Percentiles rank a stretch among this genome's conserved stretches.
These are phyloP conservation scores for Blastocystis sp. DNA, from an alignment of 352 stramenopile genomes.

Conservation along the genomic window DNA sequence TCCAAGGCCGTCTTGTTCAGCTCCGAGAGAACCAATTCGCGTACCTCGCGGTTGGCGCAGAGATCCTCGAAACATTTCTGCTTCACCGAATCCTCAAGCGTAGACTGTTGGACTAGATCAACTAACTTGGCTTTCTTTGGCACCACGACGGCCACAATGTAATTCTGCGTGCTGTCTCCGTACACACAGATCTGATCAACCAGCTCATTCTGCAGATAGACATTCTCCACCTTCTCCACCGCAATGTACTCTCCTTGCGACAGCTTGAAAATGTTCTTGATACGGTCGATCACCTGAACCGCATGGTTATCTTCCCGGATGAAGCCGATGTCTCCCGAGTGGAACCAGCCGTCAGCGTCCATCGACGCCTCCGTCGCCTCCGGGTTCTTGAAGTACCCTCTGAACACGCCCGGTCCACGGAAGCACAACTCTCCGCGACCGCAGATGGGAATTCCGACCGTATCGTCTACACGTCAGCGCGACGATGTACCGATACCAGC, in stretches of 20 bases:
- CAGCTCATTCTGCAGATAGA: conserved; percentile 60
- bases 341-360: conserved; percentile 71
- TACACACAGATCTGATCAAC: conserved; percentile 71
- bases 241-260: conserved; percentile 87
- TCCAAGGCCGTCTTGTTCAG: conserved; percentile 42
- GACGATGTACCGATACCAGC: not conserved
- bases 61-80: not conserved
- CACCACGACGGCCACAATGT: conserved; percentile 67
- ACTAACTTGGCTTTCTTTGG: conserved; percentile 57
- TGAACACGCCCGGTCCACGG: conserved; percentile 65
- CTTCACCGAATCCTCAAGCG: not conserved
- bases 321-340: conserved; percentile 71
- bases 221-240: conserved; percentile 86
- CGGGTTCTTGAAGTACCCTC: conserved; percentile 71
- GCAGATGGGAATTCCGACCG: conserved; percentile 8
- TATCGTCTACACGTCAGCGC: conserved; percentile 22
- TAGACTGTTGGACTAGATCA: not conserved
- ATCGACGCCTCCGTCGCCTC: conserved; percentile 67
- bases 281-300: conserved; percentile 67
- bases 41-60: not conserved
- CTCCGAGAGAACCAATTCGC: conserved; percentile 23
- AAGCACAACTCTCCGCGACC: conserved; percentile 70
- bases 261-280: conserved; percentile 86
- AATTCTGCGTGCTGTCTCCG: conserved; percentile 69
- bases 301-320: conserved; percentile 68